Base-by-base conservation (phyloP, 2,329 filamentous ascomycete species). In the Didymella pomorum region DNA sequence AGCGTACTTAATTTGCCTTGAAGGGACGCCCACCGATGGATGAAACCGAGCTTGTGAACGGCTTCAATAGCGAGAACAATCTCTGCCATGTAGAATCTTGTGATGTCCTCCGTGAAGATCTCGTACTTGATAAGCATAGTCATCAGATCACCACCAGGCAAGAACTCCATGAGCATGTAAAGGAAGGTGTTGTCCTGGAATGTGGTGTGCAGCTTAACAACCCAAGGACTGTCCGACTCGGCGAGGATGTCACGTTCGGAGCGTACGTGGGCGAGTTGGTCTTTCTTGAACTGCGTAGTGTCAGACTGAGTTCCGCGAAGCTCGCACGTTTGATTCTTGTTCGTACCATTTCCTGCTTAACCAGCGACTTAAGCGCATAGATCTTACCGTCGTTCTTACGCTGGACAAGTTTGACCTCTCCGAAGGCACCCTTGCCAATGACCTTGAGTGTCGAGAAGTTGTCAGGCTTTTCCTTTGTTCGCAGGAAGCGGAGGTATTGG, bases 111-210 rank as follows among this genome's bases (percentile, higher is more conserved):
- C 0, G 93, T 96, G 78, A 99, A 99, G 77, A 99, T 97, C 78
- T 99, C 95, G 74, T 99, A 99, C 84, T 98, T 99, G 82, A 99
- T 99, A 68, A 99, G 84, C 95, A 99, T 99, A 3, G 95, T 99
- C 95, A 99, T 99, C 77, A 99, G 79, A 81, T 99, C 95, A 78
- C 95, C 95, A 78, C 95, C 95, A 8, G 95, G 95, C 78, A 99
- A 85, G 80, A 98, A 99, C 80, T 99, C 95, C 95, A 99, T 99
- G 61, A 99, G 84, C 89, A 99, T 95, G 82, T 99, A 99, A 33
- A 99, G 83, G 81, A 97, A 99, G 66, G 95, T 94, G 44, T 86
- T 85, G 76, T 99, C 95, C 79, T 99, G 95, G 83, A 99, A 99
- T 0, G 95, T 98, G 12, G 95, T 97, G 81, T 92, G 96, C 62